Base-by-base conservation (phyloP, 176 grass and related monocot species). In the Paspalum notatum region DNA sequence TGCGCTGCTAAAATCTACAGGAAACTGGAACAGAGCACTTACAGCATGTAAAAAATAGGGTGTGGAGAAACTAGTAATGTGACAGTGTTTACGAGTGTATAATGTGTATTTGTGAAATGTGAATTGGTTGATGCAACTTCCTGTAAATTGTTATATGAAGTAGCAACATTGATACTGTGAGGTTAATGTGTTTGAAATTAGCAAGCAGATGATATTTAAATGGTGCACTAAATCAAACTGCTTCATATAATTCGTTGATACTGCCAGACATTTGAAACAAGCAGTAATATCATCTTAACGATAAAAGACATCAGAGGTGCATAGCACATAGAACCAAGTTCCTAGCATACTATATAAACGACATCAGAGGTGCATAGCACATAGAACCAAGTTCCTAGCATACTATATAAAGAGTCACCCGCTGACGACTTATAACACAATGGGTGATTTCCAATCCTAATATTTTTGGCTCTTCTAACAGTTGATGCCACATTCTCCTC, bases 401-500 rank as follows among this genome's bases (percentile, higher is more conserved):
- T 79, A 82, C 57, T 55, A 78, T 12, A 72, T 26, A 82, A 63
- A 75, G 32, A 49, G 14, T n/a, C 56, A 46, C 65, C 77, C 58
- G 20, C 45, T 82, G 48, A 74, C 83, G 87, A 75, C 59, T 77
- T 91, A 24, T 22, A 68, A 67, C 55, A 68, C 72, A 68, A 75
- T 51, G 61, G 44, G 49, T 72, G 25, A 50, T 37, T 53, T 73
- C 22, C 37, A 20, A 51, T 75, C 57, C 58, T 72, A 62, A 66
- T 58, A 82, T 66, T 41, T 78, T 66, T 10, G 12, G 13, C 48
- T 27, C n/a, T 48, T 51, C 81, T 86, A 94, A 74, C 92, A 94
- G 82, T 94, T 94, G 86, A 94, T 94, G 24, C 92, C 89, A 74
- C 92, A 94, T 64, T 72, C 17, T 8, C 25, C 16, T 32, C 57